Evolutionary conservation across 1,284 basidiomycete genomes (phyloP).

Genomic region (Lignosus rhinocerotis): DNA sequence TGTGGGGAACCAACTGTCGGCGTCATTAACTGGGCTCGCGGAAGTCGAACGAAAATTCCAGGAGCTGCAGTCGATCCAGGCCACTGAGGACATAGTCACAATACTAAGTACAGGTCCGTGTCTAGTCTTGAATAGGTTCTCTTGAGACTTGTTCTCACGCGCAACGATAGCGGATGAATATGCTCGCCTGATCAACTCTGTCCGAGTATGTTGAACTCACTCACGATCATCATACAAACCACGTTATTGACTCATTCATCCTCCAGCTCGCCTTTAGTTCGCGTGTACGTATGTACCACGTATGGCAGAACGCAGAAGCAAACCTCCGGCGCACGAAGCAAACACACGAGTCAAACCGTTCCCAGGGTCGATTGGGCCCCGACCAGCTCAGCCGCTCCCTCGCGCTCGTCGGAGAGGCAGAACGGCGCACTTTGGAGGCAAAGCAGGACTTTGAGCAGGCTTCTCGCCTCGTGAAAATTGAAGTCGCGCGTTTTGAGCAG

Average conservation of each 20-base stretch:
- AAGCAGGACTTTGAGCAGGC: conserved; percentile 89
- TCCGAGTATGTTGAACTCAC: conserved; percentile 60
- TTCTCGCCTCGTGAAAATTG: conserved; percentile 84
- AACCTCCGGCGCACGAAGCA: conserved; percentile 75
- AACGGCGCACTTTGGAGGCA: conserved; percentile 77
- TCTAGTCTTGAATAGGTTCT: background rate
- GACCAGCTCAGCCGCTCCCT: conserved; percentile 71
- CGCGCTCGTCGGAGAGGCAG: conserved; percentile 82
- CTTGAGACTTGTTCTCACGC: background rate
- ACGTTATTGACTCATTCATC: background rate
- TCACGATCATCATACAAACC: background rate
- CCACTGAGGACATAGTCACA: conserved; percentile 77
- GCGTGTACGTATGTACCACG: conserved; percentile 80
- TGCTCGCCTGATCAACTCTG: conserved; percentile 86
- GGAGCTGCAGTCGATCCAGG: conserved; percentile 69
- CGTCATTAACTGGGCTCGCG: conserved; percentile 66
- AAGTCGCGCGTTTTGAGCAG: conserved; percentile 92
- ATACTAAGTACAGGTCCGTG: conserved; percentile 71
- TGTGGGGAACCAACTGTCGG: conserved; percentile 70
- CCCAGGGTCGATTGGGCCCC: conserved; percentile 65
- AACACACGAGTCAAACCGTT: conserved; percentile 79
- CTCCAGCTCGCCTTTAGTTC: conserved; percentile 80
- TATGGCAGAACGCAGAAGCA: conserved; percentile 79
- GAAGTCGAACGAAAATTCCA: conserved; percentile 75
- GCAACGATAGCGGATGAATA: conserved; percentile 78